Evolutionary conservation across 1,139 yeast species (phyloP).

Genomic region (Sugiyamaella sp.): DNA sequence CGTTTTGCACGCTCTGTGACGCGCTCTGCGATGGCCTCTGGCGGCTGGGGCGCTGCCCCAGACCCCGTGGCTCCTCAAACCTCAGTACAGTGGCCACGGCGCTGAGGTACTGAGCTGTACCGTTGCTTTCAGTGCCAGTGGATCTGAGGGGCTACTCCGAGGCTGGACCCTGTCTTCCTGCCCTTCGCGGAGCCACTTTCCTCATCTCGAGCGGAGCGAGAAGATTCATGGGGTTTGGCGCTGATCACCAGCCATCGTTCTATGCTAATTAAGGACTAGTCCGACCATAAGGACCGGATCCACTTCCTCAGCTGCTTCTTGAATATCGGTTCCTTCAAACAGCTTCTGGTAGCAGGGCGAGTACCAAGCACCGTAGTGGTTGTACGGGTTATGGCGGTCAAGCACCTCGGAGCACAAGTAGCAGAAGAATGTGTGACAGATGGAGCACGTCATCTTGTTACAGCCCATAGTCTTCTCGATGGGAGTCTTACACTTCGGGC

Average conservation of each 20-base stretch:
- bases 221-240: background rate
- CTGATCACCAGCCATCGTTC: conserved; percentile 2
- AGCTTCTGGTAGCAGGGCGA: conserved; percentile 56
- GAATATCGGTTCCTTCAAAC: conserved; percentile 53
- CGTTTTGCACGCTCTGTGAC: background rate
- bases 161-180: background rate
- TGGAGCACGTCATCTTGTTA: conserved; percentile 63
- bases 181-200: background rate
- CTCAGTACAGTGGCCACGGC: background rate
- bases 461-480: conserved; percentile 70
- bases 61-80: conserved; percentile 4
- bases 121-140: no score
- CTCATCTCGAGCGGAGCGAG: background rate
- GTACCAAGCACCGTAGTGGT: conserved; percentile 51
- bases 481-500: conserved; percentile 59
- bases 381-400: conserved; percentile 51
- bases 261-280: conserved; percentile 5
- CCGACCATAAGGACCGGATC: conserved; percentile 11
- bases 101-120: background rate
- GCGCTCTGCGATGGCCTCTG: conserved; percentile 7
- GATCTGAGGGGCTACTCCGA: no score
- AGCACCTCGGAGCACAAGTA: conserved; percentile 56
- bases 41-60: conserved; percentile 13
- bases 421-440: conserved; percentile 58
- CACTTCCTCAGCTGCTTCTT: conserved; percentile 46